Base-by-base conservation (phyloP, 768 basidiomycete genomes). In the Leucosporidium scottii region DNA sequence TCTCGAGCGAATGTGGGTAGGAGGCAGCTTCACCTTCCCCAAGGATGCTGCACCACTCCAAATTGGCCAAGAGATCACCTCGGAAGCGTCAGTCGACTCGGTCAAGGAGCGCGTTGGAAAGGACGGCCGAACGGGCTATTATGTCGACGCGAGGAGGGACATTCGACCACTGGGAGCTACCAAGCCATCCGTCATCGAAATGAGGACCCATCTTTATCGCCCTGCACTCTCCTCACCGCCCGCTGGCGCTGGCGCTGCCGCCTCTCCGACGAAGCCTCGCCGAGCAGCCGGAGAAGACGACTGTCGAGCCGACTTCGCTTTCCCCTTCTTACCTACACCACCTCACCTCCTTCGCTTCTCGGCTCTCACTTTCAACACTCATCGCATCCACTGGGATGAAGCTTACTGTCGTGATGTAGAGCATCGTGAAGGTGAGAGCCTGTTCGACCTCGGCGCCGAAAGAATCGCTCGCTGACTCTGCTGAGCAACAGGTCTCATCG, bases 291-390 rank as follows among this genome's bases (percentile, higher is more conserved):
- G 23, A 2, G 10, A 12, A n/a, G 34, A 58, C 15, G 34, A 39
- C 7, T 21, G 23, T 39, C 39, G 39, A 23, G 57, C 36, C 23
- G 57, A 58, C 57, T 58, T 58, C 39, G 6, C 10, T 10, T 36
- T 36, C 34, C 18, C 30, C 10, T 36, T 58, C 36, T 4, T n/a
- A 6, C 30, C 57, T 13, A 34, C 57, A 9, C 36, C 57, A 2
- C 34, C 34, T 34, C 34, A 36, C 34, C 57, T 58, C 18, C n/a
- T 39, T 23, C 31, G 57, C 31, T 58, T 58, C 57, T 58, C 57
- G 34, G 57, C 57, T 8, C 57, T 58, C 8, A 58, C 57, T 10
- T 58, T 58, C 57, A 58, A 58, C 36, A 58, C 57, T 10, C 57
- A 58, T 23, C 57, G 57, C 20, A 58, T 58, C 23, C 57, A 58